Percentiles rank a stretch among this genome's conserved stretches.
Conservation (phyloP, 495 filamentous ascomycete species). For the Astrothelium macrocarpum region DNA sequence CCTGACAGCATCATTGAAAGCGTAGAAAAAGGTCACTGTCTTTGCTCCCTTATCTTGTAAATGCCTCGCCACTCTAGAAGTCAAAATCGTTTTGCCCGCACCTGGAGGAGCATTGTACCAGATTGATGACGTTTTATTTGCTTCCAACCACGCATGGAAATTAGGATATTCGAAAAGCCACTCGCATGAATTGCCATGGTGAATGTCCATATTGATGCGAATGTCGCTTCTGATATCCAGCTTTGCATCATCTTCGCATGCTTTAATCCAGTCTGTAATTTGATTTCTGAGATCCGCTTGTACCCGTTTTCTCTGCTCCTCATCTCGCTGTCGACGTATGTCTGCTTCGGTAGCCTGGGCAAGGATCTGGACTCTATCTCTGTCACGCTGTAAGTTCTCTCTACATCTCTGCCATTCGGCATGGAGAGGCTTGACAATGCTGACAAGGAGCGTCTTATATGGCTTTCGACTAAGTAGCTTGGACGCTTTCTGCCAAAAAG, state of each 20-base stretch:
- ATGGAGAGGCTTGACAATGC: slow-evolving; percentile 12
- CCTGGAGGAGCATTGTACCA: slow-evolving; percentile 31
- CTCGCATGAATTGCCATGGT: slow-evolving; percentile 24
- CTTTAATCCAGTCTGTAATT: slow-evolving; percentile 23
- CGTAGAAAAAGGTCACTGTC: slow-evolving; percentile 28
- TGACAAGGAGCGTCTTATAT: slow-evolving; percentile 8
- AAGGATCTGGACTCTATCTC: slow-evolving; percentile 5
- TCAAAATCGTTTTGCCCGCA: slow-evolving; percentile 27
- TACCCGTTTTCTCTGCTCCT: not conserved
- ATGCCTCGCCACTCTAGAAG: slow-evolving; percentile 20
- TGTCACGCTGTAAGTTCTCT: slow-evolving; percentile 8
- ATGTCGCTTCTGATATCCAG: slow-evolving; percentile 22
- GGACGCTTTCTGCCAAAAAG: slow-evolving; percentile 14
- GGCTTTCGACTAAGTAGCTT: slow-evolving; percentile 11
- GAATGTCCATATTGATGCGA: slow-evolving; percentile 14
- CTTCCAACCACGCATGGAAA: slow-evolving; percentile 20
- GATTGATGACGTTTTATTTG: slow-evolving; percentile 18
- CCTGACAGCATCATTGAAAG: slow-evolving; percentile 23
- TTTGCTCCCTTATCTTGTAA: slow-evolving; percentile 16
- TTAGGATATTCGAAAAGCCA: slow-evolving; percentile 27
- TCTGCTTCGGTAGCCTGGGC: slow-evolving; percentile 15
- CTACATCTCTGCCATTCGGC: slow-evolving; percentile 15
- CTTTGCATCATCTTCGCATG: slow-evolving; percentile 11
- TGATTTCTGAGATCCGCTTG: slow-evolving; percentile 3
- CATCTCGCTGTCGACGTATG: slow-evolving; percentile 4